Base-by-base conservation (phyloP, 805 yeast genomes). In the Candida arabinofermentans region DNA sequence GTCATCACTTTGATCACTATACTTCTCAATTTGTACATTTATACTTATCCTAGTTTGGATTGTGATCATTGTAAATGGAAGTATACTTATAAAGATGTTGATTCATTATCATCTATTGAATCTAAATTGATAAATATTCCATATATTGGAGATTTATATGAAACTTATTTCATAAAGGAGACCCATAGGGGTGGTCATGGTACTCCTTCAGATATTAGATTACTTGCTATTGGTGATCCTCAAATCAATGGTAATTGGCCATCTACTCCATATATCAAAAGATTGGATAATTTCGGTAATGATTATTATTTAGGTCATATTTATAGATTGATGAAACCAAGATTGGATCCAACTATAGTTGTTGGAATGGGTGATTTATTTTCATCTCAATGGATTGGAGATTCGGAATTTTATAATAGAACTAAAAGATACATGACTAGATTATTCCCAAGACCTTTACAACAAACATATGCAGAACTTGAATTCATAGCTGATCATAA, bases 191-290 rank as follows among this genome's bases (percentile, higher is more conserved):
- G 21, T 24, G 18, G n/a, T 42, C 51, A 16, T 12, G 9, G n/a
- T 21, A 13, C n/a, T 13, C 27, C 61, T 3, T 36, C 42, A 16
- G 59, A 52, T 50, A 74, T 90, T 39, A 78, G 77, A 47, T 63
- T 93, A 63, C 61, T 90, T 49, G 84, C 96, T 5, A 82, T 89
- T 61, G 99, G 98, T 6, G 99, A 93, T 57, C 99, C 99, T 0
- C 99, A 93, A 66, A 90, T 93, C 61, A 86, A 91, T 47, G 99
- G 99, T 2, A 77, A 81, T 51, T 81, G 87, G 84, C 76, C 74
- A 7, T 66, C 70, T 21, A 83, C 96, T 1, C 77, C 82, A 12
- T 79, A 81, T 55, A 69, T 86, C 43, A 83, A 86, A 45, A 64
- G 87, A 39, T 66, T 93, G 21, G 99, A 93, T 58, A 84, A 86